Conservation (phyloP, 108 stramenopile species). For the Fistulifera solaris region DNA sequence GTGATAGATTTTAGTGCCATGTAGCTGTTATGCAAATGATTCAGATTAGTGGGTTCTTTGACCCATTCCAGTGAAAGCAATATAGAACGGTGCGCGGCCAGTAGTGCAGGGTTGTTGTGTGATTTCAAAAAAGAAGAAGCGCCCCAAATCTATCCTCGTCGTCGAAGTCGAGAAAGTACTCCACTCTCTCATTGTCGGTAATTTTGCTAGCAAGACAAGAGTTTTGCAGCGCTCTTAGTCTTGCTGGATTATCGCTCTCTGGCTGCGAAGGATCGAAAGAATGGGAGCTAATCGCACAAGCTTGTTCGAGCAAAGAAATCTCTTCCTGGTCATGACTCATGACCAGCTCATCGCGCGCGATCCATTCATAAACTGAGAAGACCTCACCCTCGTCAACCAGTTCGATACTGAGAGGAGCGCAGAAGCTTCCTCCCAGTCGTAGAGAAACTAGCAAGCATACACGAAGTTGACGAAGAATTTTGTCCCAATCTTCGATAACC, state of each 20-base stretch:
- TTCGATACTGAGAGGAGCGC: conserved; percentile 47
- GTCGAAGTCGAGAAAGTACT: conserved; percentile 32
- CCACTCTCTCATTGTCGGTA: conserved; percentile 21
- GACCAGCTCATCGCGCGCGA: conserved; percentile 63
- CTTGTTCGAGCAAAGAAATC: conserved; percentile 47
- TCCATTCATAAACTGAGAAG: conserved; percentile 70
- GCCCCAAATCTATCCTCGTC: conserved; percentile 22
- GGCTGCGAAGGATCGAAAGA: conserved; percentile 53
- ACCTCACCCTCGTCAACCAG: conserved; percentile 36
- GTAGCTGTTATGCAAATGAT: conserved; percentile 31
- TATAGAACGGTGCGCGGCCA: conserved; percentile 66
- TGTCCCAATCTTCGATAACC: conserved; percentile 40
- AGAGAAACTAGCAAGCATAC: conserved; percentile 58
- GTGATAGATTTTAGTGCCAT: conserved; percentile 37
- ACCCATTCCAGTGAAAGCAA: conserved; percentile 52
- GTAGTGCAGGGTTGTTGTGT: conserved; percentile 25
- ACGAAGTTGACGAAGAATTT: conserved; percentile 58
- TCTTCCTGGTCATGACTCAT: conserved; percentile 67
- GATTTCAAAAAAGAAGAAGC: conserved; percentile 28
- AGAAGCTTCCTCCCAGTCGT: conserved; percentile 25
- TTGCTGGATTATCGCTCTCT: conserved; percentile 37
- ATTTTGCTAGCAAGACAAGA: conserved; percentile 28
- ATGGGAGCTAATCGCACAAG: conserved; percentile 43
- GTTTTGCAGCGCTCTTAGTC: conserved; percentile 28
- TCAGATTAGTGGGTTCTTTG: conserved; percentile 33